Base-by-base conservation (phyloP, 1,139 yeast genomes). In the Pneumocystis oryctolagi region DNA sequence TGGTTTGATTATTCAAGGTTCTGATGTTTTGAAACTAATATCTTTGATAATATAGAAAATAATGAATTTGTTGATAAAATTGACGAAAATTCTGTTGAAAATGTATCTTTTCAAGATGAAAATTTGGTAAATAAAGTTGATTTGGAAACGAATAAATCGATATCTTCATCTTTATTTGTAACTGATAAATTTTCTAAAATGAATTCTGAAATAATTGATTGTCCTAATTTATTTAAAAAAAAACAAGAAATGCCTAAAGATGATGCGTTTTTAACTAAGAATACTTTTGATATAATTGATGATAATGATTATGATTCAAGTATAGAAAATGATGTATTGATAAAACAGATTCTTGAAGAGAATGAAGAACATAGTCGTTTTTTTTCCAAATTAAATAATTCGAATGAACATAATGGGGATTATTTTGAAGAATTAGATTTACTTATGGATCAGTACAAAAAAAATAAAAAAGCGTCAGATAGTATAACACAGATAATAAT, bases 401-500 rank as follows among this genome's bases (percentile, higher is more conserved):
- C 39, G 5, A 61, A 64, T 18, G 30, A 61, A 1, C 40, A 62
- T 28, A 56, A 18, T 25, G 31, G 14, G 12, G 12, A 14, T 25
- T 5, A 25, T 0, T 80, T 82, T 40, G 87, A 82, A 63, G 76
- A 80, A 60, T 73, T 89, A 34, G 81, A 78, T 66, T 83, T 80
- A 60, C 69, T 77, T n/a, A 72, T 72, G 56, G 72, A 72, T 30
- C 82, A 85, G 70, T 79, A 84, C 59, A 81, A 78, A 55, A 84
- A 82, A 67, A 89, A 87, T 42, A 81, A 83, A 66, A 78, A 97
- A 67, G 97, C 92, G 72, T 82, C 97, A 0, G 98, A 92, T 69
- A 95, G 87, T 69, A 97, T 92, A 0, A 87, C 96, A 0, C 82
- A 82, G 20, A 81, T 81, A 2, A 92, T 94, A 97, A 81, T 92